Base-by-base conservation (phyloP, 495 filamentous ascomycete species). In the Sordaria brevicollis region DNA sequence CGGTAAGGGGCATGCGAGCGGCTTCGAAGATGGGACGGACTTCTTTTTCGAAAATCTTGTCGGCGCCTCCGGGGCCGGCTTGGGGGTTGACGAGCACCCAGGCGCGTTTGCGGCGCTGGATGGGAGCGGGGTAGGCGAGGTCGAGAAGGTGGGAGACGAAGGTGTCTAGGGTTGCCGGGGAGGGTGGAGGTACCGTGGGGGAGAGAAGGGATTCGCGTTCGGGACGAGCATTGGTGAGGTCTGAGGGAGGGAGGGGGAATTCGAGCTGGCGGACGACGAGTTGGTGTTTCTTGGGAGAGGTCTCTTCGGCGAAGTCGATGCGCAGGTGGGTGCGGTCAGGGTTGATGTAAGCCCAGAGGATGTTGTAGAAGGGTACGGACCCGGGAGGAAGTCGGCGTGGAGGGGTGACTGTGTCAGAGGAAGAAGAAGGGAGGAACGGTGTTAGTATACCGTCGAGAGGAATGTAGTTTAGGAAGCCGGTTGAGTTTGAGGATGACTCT, bases 51-150 rank as follows among this genome's bases (percentile, higher is more conserved):
- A 92, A 99, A 69, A 90, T 85, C 72, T 88, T 89, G 62, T 83
- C 82, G 17, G 93, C 95, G 34, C 85, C 86, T 13, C 94, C 93
- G 31, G 93, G 89, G 5, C 95, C 95, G 31, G 93, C 92, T 71
- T 94, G 91, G 0, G 95, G 95, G 75, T 98, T 99, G 71, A 99
- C 85, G 19, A 97, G 80, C 35, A 98, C 88, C 80, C 95, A 95
- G 73, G 94, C 86, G 33, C 92, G 87, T 76, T 92, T 94, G 43
- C 83, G 85, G 21, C 85, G 87, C 57, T 90, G 86, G 0, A 89
- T 87, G n/a, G 85, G 81, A 54, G 68, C 35, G 29, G 89, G 90
- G 75, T 97, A 97, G 31, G 93, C 86, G 31, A 84, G 83, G 57
- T 87, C 81, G 4, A 97, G 80, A 25, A 97, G 81, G 43, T 76